These are phyloP conservation scores for Trichosporon asahii DNA, from an alignment of 1,284 basidiomycete species.

Conservation along the genomic window DNA sequence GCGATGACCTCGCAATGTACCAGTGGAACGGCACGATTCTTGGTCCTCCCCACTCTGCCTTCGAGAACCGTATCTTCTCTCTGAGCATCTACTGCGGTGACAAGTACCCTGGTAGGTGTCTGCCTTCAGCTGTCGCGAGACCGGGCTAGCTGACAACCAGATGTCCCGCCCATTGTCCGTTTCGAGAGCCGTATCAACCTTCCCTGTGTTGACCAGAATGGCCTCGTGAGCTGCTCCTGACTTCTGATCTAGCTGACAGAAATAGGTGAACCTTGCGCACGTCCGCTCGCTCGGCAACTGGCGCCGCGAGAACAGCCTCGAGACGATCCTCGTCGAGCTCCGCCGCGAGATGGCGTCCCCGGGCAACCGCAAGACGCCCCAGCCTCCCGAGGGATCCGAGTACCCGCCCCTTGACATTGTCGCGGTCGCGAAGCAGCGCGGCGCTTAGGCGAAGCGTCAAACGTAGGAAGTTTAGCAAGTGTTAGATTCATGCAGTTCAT, in stretches of 20 bases:
- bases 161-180: slow-evolving; percentile 50
- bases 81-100: slow-evolving; percentile 85
- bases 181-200: slow-evolving; percentile 91
- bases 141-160: slow-evolving; percentile 27
- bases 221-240: slow-evolving; percentile 54
- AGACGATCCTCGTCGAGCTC: slow-evolving; percentile 85
- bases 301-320: slow-evolving; percentile 72
- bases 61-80: slow-evolving; percentile 98
- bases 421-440: slow-evolving; percentile 42
- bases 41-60: slow-evolving; percentile 93
- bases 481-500: slow-evolving; percentile 10
- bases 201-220: slow-evolving; percentile 81
- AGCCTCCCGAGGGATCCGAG: slow-evolving; percentile 80
- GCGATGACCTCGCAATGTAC: slow-evolving; percentile 93
- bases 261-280: slow-evolving; percentile 65
- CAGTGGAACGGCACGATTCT: slow-evolving; percentile 99
- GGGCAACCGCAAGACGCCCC: slow-evolving; percentile 87
- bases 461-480: slow-evolving; percentile 3
- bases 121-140: too few species aligned
- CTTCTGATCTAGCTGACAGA: neutral
- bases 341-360: slow-evolving; percentile 91
- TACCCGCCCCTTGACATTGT: slow-evolving; percentile 48
- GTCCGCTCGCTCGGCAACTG: slow-evolving; percentile 69
- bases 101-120: slow-evolving; percentile 71
- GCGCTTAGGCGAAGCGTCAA: slow-evolving; percentile 18